phyloP scores from a whole-genome alignment of 441 rosid genomes.

The Erodium trifolium region DNA sequence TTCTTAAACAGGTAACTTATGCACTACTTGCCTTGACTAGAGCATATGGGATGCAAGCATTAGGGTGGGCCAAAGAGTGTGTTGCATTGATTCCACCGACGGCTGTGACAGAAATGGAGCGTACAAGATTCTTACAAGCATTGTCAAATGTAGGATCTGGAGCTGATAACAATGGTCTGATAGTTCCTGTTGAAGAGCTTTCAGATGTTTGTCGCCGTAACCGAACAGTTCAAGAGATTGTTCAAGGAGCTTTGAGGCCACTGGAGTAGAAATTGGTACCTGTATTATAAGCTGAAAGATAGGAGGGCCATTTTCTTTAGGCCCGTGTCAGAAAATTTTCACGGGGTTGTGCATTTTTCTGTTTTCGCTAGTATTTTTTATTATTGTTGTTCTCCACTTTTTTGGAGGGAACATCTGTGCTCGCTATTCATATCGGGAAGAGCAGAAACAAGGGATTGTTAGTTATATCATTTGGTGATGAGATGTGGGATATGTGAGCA shows the following conservation, averaged over 20 bases:
- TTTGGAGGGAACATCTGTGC: background rate
- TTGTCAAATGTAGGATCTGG: slow-evolving; percentile 72
- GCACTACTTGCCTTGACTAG: slow-evolving; percentile 67
- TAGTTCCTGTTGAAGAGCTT: slow-evolving; percentile 65
- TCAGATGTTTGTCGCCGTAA: slow-evolving; percentile 90
- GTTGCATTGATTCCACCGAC: slow-evolving; percentile 65
- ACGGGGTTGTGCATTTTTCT: background rate
- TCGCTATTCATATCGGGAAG: no score
- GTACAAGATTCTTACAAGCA: slow-evolving; percentile 58
- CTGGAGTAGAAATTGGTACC: slow-evolving; percentile 52
- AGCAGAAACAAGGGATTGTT: background rate
- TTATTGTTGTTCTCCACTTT: background rate
- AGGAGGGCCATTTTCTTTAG: background rate
- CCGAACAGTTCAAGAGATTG: slow-evolving; percentile 85
- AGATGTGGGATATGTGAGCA: background rate
- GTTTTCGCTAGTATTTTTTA: background rate
- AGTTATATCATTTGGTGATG: background rate
- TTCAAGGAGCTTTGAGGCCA: slow-evolving; percentile 83
- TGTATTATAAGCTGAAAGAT: slow-evolving; percentile 34
- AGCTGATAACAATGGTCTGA: slow-evolving; percentile 48
- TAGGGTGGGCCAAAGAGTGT: slow-evolving; percentile 74
- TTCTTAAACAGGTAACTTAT: slow-evolving; percentile 64
- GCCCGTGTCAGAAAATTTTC: background rate
- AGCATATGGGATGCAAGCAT: slow-evolving; percentile 49
- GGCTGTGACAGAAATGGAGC: slow-evolving; percentile 67